Conservation (phyloP, 257 asterid species). For the Handroanthus guayacan region DNA sequence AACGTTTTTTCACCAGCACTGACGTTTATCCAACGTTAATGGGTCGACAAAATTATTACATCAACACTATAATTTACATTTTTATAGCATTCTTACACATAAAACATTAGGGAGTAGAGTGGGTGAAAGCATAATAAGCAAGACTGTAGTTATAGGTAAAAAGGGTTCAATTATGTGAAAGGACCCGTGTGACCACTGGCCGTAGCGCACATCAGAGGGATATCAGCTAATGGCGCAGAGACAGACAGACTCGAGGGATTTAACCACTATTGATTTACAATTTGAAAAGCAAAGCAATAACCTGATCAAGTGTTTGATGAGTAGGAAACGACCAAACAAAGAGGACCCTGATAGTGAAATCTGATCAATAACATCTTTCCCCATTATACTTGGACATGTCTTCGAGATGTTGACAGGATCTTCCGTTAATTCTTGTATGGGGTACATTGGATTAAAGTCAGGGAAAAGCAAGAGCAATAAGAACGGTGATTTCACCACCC, state of each 20-base stretch:
- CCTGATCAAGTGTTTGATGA: slow-evolving; percentile 20
- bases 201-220: too few relatives aligned
- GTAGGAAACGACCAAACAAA: slow-evolving; percentile 28
- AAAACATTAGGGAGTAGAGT: background rate
- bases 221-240: too few relatives aligned
- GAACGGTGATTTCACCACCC: slow-evolving; percentile 19
- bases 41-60: background rate
- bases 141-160: too few relatives aligned
- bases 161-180: too few relatives aligned
- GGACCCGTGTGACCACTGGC: too few relatives aligned
- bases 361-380: background rate
- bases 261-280: background rate
- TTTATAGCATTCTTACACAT: background rate
- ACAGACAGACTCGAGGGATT: too few relatives aligned
- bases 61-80: too few relatives aligned
- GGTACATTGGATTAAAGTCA: background rate
- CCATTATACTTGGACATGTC: background rate
- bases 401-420: slow-evolving; percentile 19
- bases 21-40: background rate
- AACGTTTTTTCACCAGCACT: background rate
- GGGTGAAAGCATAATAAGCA: background rate
- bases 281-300: background rate
- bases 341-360: slow-evolving; percentile 18
- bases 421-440: background rate
- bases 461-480: background rate